phyloP scores from a whole-genome alignment of 371 early-diverging fungal species.

The Lichtheimia corymbifera region DNA sequence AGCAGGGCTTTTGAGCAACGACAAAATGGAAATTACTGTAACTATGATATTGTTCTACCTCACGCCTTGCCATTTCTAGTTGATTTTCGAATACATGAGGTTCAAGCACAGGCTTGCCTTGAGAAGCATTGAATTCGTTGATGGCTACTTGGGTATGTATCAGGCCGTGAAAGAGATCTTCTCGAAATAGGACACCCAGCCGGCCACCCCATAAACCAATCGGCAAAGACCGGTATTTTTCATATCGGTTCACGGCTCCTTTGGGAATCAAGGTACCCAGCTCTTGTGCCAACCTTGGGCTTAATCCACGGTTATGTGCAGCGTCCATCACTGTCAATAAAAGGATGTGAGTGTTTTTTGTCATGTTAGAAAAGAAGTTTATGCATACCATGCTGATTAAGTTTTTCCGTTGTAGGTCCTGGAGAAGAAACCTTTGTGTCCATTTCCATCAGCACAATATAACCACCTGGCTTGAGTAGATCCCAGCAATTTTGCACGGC shows the following conservation, averaged over 20 bases:
- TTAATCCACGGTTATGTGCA: slow-evolving; percentile 24
- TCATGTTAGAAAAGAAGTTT: neutral
- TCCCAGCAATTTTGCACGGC: slow-evolving; percentile 29
- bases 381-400: slow-evolving; percentile 33
- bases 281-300: slow-evolving; percentile 24
- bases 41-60: slow-evolving; percentile 31
- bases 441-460: slow-evolving; percentile 31
- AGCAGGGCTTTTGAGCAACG: slow-evolving; percentile 18
- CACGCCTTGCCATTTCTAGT: slow-evolving; percentile 13
- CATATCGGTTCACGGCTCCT: slow-evolving; percentile 13
- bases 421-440: slow-evolving; percentile 31
- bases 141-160: slow-evolving; percentile 18
- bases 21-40: slow-evolving; percentile 30
- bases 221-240: slow-evolving; percentile 32
- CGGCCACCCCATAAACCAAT: slow-evolving; percentile 37
- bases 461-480: slow-evolving; percentile 29
- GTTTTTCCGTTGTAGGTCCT: slow-evolving; percentile 28
- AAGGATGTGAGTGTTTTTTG: neutral
- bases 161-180: slow-evolving; percentile 23
- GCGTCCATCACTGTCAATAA: slow-evolving; percentile 22
- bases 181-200: slow-evolving; percentile 26
- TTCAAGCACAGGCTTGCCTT: neutral
- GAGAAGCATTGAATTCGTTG: slow-evolving; percentile 10
- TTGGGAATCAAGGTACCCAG: slow-evolving; percentile 21
- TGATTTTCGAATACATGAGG: slow-evolving; percentile 7